Base-by-base conservation (phyloP, 2,329 filamentous ascomycete species). In the Lasiodiplodia sp. region DNA sequence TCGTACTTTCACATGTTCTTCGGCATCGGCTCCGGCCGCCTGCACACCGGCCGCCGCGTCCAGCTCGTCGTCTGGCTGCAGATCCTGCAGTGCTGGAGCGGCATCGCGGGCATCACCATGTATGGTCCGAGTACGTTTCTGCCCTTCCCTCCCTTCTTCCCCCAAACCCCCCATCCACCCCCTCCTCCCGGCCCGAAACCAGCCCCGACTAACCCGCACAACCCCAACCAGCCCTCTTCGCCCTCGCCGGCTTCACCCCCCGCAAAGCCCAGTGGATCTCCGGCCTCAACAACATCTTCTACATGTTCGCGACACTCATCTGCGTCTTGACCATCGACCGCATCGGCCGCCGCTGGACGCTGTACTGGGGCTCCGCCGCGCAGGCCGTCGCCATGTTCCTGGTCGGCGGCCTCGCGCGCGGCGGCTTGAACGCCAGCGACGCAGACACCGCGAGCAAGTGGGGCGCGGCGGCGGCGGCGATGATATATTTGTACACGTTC, bases 61-160 rank as follows among this genome's bases (percentile, higher is more conserved):
- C 89, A 92, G 73, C 83, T 92, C 1, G 89, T 90, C 3, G 84
- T 92, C 40, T 92, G 89, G 89, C 82, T 92, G 8, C 89, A 92
- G 78, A 89, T 92, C 56, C 85, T 92, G 74, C 89, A 91, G 73
- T 87, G 91, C 72, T 91, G 89, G 88, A 85, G 89, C 64, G 89
- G 90, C 0, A 92, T 92, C 69, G 89, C 89, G 0, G 89, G 88
- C 51, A 88, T 92, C 2, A 91, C 89, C 0, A 85, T 92, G 44
- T 88, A 85, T 75, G 76, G 81, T 5, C 83, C 82, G 10, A 82
- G 31, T 31, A 31, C 4, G 28, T 31, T 8, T 31, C 25, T 25
- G 4, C 25, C 25, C 25, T 25, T 25, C 25, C 25, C 25, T 25
- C 25, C 2, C 25, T 25, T 25, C 25, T 4, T 4, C 25, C 8